Evolutionary conservation across 768 basidiomycete species (phyloP), one percentile per base, ranked within the genome.

Genomic region (Naematelia encephala): DNA sequence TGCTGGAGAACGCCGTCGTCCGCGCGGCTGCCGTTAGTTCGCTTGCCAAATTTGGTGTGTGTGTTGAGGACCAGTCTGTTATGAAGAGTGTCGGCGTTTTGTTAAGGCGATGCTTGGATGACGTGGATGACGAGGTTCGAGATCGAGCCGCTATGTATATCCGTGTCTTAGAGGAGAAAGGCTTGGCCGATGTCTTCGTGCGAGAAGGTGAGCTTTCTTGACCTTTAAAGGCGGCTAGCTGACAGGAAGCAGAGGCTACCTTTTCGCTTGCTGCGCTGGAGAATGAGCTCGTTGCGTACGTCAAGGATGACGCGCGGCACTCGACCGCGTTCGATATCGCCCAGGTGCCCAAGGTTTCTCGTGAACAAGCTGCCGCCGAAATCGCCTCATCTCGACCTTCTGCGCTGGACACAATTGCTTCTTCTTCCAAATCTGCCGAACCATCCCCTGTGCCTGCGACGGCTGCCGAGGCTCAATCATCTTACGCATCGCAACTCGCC

Each of bases 121-220:
- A 99, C 76, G 90, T 97, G 19, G 96, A 99, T 61, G 96, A 99
- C 70, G 96, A 99, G 81, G 96, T 99, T 54, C 86, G 96, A 45
- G 96, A 99, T 78, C 88, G 96, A 51, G 96, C 96, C 3, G 90
- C 96, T 8, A 82, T 99, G 79, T 98, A 96, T 77, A 83, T 98
- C 62, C 87, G 84, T 77, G 84, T 88, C 2, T 85, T 94, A 72
- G 83, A 86, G 66, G 89, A 88, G 73, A 84, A 88, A 64, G 78
- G 83, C 10, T 81, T 99, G 57, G 90, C 90, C 10, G 86, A 90
- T 69, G 82, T 83, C 16, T 97, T 92, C 74, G 85, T 98, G 63
- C 91, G 88, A 79, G 91, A 96, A 80, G 94, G 94, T 92, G 62
- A 47, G 82, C 62, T 2, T 3, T 19, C 5, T 23, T 14, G 13